Base-by-base conservation (phyloP, 2,329 filamentous ascomycete genomes). In the Sporothrix euskadiensis region DNA sequence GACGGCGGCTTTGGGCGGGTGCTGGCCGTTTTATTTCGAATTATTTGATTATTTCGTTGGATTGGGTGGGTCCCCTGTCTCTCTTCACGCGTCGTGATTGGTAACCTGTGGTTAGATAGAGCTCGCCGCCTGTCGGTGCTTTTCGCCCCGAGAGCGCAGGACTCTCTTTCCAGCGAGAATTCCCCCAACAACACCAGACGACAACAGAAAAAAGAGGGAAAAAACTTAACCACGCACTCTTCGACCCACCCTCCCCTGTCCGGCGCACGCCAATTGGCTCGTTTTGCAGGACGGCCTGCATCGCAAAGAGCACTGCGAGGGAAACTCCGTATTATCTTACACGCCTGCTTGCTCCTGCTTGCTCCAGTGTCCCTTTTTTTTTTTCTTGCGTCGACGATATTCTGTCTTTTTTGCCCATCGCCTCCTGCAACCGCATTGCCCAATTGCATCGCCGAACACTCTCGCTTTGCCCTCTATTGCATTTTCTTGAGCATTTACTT, bases 71-170 rank as follows among this genome's bases (percentile, higher is more conserved):
- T 30, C 57, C 16, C 14, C 16, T 16, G 56, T 10, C 8, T 30
- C 69, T 30, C 22, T 30, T 65, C 10, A 32, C 14, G 41, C 44
- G 57, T 12, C 19, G 1, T 71, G 30, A 71, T 71, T 71, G 69
- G 73, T 22, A 4, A 10, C 1, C 26, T 19, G 16, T 3, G 41
- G 22, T 22, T 22, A 65, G 61, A 57, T 19, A 63, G 69, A 69
- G 61, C 73, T 74, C 52, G 69, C 54, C 56, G 47, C 69, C 56
- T 74, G 70, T 74, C 73, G 73, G 73, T 74, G 65, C 57, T 52
- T 69, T 74, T 74, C 73, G 65, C 47, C 69, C 73, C 73, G 73
- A 74, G 71, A 22, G 32, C 41, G 39, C 69, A 71, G 72, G 69
- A 41, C 72, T 65, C 49, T 59, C 52, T 66, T 71, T 49, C 49